Base-by-base conservation (phyloP, 1,139 yeast genomes). In the Schwanniomyces etchellsii region DNA sequence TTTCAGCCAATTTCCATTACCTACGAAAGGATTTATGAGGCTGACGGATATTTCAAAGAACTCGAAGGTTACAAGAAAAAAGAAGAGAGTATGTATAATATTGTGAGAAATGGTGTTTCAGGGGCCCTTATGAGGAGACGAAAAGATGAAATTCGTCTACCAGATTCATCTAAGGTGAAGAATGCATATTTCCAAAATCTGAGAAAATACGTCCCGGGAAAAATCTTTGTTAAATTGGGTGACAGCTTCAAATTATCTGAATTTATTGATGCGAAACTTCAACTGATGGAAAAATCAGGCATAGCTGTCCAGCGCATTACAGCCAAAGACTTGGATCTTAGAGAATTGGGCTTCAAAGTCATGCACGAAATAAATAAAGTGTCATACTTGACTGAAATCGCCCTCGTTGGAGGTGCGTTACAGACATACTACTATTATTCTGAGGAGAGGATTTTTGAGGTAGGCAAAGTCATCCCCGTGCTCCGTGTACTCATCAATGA, bases 1-100 rank as follows among this genome's bases (percentile, higher is more conserved):
- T 55, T 77, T 28, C 75, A 73, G 37, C 84, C 84, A 0, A 63
- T 77, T 4, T 63, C 80, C 14, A 74, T 80, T 14, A 76, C 77
- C 34, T 77, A 77, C 44, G 84, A 77, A 51, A 64, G 80, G 39
- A 77, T 77, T n/a, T 75, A 77, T 32, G 84, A 77, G 47, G 72
- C 80, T 5, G 81, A 77, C 43, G 70, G 78, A 3, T 77, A 76
- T 45, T 71, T 77, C 30, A 66, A 70, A 27, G 84, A 77, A 47
- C 60, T 77, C 35, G 61, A 74, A 35, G 84, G 84, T 13, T 61
- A 64, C 33, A 82, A 77, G 44, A 77, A 77, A 48, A 65, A 65
- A 27, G 70, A 67, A 40, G 74, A 68, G 40, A 61, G 70, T 42
- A 60, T 62, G 27, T 27, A 47, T 16, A 54, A 50, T 21, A 65